Conservation (phyloP, 1,284 basidiomycete genomes). For the Coniophora puteana region DNA sequence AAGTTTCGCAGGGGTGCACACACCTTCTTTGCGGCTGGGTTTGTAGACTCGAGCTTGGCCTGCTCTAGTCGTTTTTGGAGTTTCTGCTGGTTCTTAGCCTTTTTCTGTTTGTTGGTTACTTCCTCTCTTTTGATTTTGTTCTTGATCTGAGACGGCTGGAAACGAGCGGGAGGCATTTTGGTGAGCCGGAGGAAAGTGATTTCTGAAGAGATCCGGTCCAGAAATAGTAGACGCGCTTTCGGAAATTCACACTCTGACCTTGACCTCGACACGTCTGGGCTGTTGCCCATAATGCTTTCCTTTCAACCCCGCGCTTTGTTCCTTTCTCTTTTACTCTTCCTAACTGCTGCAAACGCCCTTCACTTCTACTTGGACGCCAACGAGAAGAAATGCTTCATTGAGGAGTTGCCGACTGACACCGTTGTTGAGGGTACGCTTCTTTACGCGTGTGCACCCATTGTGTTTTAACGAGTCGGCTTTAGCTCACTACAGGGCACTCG, state of each 20-base stretch:
- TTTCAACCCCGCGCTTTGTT: constrained; percentile 17
- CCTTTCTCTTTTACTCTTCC: constrained; percentile 13
- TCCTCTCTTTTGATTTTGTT: constrained; percentile 87
- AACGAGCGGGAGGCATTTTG: constrained; percentile 49
- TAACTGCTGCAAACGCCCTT: constrained; percentile 36
- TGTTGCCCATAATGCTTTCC: constrained; percentile 23
- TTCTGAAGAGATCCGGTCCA: constrained; percentile 1
- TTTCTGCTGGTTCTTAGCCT: constrained; percentile 79
- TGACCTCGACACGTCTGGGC: too few species aligned
- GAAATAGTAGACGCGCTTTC: not conserved
- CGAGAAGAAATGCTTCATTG: constrained; percentile 92
- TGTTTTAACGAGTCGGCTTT: constrained; percentile 10
- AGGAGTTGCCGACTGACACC: constrained; percentile 96
- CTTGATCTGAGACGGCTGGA: constrained; percentile 67
- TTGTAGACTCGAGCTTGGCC: constrained; percentile 68
- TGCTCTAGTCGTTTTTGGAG: constrained; percentile 74
- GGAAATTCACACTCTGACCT: not conserved
- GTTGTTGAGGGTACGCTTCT: constrained; percentile 82
- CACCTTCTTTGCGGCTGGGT: constrained; percentile 73
- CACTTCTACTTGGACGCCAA: constrained; percentile 94
- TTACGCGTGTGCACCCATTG: constrained; percentile 1
- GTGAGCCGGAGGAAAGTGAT: constrained; percentile 19
- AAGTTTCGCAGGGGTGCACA: constrained; percentile 16
- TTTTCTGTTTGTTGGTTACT: constrained; percentile 69
- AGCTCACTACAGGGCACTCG: constrained; percentile 92